phyloP scores from a whole-genome alignment of 495 filamentous ascomycete genomes.

The Cenococcum geophilum region DNA sequence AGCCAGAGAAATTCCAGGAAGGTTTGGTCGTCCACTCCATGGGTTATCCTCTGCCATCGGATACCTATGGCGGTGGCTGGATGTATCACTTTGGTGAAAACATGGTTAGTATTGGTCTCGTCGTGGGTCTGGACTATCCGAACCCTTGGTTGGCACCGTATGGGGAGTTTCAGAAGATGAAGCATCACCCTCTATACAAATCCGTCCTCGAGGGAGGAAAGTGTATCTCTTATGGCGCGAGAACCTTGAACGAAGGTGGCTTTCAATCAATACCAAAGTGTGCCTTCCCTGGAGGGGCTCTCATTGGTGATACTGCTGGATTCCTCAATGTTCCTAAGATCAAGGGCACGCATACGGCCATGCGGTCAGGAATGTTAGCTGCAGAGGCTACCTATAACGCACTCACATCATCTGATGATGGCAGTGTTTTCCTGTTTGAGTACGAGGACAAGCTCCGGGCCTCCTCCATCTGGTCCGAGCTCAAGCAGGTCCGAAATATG shows the following conservation, averaged over 20 bases:
- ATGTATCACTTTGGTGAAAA: constrained; percentile 99
- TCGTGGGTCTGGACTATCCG: constrained; percentile 90
- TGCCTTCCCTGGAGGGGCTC: constrained; percentile 88
- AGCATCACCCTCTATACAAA: constrained; percentile 87
- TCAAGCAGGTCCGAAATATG: constrained; percentile 96
- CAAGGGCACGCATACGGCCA: constrained; percentile 96
- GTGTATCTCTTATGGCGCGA: constrained; percentile 94
- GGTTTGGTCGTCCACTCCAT: constrained; percentile 85
- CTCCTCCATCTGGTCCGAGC: constrained; percentile 86
- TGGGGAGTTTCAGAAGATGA: constrained; percentile 95
- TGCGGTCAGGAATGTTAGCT: constrained; percentile 95
- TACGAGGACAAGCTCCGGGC: constrained; percentile 89
- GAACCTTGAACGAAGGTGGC: constrained; percentile 90
- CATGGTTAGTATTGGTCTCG: constrained; percentile 86
- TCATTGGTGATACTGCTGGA: constrained; percentile 93
- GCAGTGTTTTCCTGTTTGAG: constrained; percentile 83
- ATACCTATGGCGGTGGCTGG: constrained; percentile 95
- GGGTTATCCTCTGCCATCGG: constrained; percentile 81
- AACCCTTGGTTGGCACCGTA: constrained; percentile 98
- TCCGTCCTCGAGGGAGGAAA: constrained; percentile 84
- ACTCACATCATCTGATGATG: constrained; percentile 49
- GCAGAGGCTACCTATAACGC: constrained; percentile 82
- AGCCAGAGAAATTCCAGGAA: constrained; percentile 83
- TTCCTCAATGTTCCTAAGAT: constrained; percentile 98
- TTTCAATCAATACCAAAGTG: constrained; percentile 97